Evolutionary conservation across 495 filamentous ascomycete species (phyloP).

Genomic region (Jackrogersella minutella): DNA sequence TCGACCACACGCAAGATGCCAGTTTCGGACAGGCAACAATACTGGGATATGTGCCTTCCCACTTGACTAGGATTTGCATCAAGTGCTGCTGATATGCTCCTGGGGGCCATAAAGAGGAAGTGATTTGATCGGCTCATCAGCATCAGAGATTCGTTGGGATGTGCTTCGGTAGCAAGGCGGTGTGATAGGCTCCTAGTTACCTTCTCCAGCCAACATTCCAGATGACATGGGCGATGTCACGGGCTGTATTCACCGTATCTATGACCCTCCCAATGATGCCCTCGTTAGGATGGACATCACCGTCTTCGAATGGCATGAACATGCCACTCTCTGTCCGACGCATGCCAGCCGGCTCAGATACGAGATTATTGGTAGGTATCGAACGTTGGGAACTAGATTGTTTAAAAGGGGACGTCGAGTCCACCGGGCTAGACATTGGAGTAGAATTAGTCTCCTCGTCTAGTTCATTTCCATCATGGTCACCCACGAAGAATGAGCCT

Average conservation of each 20-base stretch:
- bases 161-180: not conserved
- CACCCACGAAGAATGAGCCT: conserved; percentile 68
- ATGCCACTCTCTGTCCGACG: conserved; percentile 80
- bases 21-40: not conserved
- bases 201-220: conserved; percentile 97
- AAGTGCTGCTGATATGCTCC: not conserved
- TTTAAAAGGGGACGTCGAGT: conserved; percentile 24
- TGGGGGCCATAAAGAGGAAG: not conserved
- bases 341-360: conserved; percentile 62
- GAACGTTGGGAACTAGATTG: conserved; percentile 47
- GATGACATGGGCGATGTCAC: conserved; percentile 94
- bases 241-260: conserved; percentile 95
- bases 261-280: conserved; percentile 81
- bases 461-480: conserved; percentile 52
- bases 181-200: conserved; percentile 48
- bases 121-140: not conserved
- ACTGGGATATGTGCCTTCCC: not conserved
- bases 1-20: not conserved
- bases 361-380: conserved; percentile 46
- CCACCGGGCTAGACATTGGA: conserved; percentile 40
- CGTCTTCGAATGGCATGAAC: conserved; percentile 83
- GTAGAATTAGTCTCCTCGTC: conserved; percentile 67
- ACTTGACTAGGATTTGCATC: not conserved
- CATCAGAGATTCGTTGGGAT: not conserved
- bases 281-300: conserved; percentile 64